These are phyloP conservation scores for Pseudogymnoascus sp. DNA, from an alignment of 2,329 filamentous ascomycete genomes.

Conservation along the genomic window DNA sequence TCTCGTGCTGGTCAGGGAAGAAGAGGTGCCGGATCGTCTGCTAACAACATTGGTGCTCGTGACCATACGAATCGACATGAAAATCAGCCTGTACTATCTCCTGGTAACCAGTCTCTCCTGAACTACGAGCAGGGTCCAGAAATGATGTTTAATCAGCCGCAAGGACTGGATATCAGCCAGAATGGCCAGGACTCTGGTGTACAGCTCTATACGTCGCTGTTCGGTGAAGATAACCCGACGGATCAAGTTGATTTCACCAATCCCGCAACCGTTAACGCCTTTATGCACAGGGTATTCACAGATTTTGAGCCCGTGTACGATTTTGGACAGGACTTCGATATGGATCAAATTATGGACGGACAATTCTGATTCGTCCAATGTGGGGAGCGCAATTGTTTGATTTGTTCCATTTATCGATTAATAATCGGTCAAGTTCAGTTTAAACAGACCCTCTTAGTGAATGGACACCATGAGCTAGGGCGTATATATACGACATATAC, in stretches of 20 bases:
- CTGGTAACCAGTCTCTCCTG: neutral
- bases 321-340: conserved; percentile 14
- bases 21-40: neutral
- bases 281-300: conserved; percentile 15
- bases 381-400: neutral
- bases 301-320: conserved; percentile 10
- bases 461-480: too few species aligned
- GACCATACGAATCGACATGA: neutral
- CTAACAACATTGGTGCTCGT: neutral
- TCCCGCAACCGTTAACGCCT: conserved; percentile 9
- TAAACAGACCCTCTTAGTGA: too few species aligned
- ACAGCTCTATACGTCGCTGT: conserved; percentile 6
- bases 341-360: conserved; percentile 8
- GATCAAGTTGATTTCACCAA: conserved; percentile 11
- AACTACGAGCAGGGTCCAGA: neutral
- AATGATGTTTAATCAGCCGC: neutral
- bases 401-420: neutral
- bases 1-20: neutral
- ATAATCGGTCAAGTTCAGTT: too few species aligned
- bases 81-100: neutral
- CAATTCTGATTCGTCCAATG: neutral
- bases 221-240: conserved; percentile 1
- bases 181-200: neutral
- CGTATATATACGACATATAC: neutral
- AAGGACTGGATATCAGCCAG: neutral